These are phyloP conservation scores for Starmerella davenportii DNA, from an alignment of 805 yeast species.

Conservation along the genomic window DNA sequence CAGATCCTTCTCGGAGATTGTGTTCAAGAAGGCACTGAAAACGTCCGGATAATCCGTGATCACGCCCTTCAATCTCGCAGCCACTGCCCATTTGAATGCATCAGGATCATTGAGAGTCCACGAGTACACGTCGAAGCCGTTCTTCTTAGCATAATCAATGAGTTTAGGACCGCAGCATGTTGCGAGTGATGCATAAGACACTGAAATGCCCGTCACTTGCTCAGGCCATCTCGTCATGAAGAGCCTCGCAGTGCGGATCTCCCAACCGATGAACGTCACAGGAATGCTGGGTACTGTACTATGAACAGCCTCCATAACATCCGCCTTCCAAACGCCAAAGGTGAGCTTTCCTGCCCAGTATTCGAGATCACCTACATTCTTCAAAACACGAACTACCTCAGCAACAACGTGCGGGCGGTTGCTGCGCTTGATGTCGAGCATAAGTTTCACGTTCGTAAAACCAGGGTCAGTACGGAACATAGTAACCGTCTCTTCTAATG, in stretches of 20 bases:
- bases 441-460: conserved; percentile 22
- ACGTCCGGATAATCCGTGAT: conserved; percentile 28
- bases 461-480: conserved; percentile 26
- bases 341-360: conserved; percentile 32
- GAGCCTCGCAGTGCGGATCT: conserved; percentile 21
- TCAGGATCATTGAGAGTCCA: conserved; percentile 36
- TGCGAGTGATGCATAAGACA: conserved; percentile 28
- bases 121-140: conserved; percentile 26
- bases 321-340: conserved; percentile 37
- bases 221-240: conserved; percentile 26
- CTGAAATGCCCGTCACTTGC: conserved; percentile 42
- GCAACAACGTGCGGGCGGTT: conserved; percentile 29
- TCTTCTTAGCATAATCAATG: conserved; percentile 21
- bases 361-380: conserved; percentile 24
- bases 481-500: conserved; percentile 26
- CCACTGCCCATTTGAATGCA: conserved; percentile 25
- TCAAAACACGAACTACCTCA: conserved; percentile 25
- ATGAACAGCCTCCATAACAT: conserved; percentile 29
- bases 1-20: conserved; percentile 16
- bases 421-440: conserved; percentile 36
- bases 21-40: conserved; percentile 10
- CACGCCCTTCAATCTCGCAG: conserved; percentile 25
- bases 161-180: conserved; percentile 25
- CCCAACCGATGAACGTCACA: conserved; percentile 25
- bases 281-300: conserved; percentile 24